Evolutionary conservation across 129 eudicot genomes (phyloP).

Genomic region (Escallonia herrerae): DNA sequence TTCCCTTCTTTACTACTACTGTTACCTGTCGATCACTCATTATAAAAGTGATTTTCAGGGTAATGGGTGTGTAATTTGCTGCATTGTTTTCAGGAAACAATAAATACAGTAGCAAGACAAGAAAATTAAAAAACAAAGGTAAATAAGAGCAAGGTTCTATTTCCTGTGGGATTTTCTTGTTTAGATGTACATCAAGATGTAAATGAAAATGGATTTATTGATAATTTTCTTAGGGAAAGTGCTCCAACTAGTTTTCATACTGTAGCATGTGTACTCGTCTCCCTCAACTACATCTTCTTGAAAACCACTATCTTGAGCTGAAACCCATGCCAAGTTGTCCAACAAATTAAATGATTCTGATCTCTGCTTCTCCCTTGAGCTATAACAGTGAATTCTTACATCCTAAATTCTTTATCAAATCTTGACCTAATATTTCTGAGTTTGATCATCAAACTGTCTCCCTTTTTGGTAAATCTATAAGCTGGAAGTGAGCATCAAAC

Average conservation of each 20-base stretch:
- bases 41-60: neutral
- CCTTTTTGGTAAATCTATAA: too few species aligned
- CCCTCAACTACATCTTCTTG: too few species aligned
- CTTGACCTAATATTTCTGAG: too few species aligned
- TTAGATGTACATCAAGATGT: neutral
- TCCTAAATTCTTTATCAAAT: too few species aligned
- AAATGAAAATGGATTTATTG: neutral
- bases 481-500: too few species aligned
- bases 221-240: neutral
- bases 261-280: too few species aligned
- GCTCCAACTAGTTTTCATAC: conserved; percentile 1
- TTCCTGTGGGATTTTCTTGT: neutral
- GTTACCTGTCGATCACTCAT: neutral
- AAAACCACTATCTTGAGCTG: too few species aligned
- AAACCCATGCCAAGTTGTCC: too few species aligned
- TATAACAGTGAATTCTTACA: too few species aligned
- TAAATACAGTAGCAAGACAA: neutral
- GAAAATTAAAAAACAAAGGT: neutral
- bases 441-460: too few species aligned
- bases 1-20: neutral
- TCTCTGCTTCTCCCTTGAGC: too few species aligned
- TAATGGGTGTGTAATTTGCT: neutral
- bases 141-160: neutral
- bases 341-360: too few species aligned
- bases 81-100: neutral